Conservation (phyloP, 1,284 basidiomycete species). For the Sporisorium iseilematis-ciliati region DNA sequence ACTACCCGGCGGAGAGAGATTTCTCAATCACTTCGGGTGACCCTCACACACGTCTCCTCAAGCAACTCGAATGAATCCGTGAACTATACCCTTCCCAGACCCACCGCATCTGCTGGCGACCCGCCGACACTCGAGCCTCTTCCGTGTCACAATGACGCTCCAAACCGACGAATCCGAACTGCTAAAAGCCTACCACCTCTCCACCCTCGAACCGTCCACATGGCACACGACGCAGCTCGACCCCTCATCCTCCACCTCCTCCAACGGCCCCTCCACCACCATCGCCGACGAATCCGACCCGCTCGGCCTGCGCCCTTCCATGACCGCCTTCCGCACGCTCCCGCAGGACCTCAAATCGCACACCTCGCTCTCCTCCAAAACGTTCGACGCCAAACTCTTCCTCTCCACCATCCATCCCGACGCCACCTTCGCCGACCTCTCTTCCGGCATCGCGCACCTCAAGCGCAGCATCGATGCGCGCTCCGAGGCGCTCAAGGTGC, state of each 20-base stretch:
- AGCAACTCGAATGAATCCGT: not conserved
- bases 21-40: no score
- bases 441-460: slow-evolving; percentile 69
- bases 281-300: slow-evolving; percentile 68
- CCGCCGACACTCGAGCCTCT: not conserved
- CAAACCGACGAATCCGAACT: slow-evolving; percentile 67
- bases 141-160: slow-evolving; percentile 40
- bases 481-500: slow-evolving; percentile 89
- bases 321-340: slow-evolving; percentile 69
- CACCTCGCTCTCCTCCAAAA: slow-evolving; percentile 78
- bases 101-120: not conserved
- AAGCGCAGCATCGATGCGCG: slow-evolving; percentile 70
- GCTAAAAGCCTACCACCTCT: slow-evolving; percentile 70
- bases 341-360: slow-evolving; percentile 52
- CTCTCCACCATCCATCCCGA: slow-evolving; percentile 92
- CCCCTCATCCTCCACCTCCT: slow-evolving; percentile 28
- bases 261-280: slow-evolving; percentile 29
- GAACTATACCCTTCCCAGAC: not conserved
- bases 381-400: slow-evolving; percentile 95
- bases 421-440: slow-evolving; percentile 91
- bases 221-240: slow-evolving; percentile 62
- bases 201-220: slow-evolving; percentile 67
- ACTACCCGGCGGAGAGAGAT: no score
- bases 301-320: slow-evolving; percentile 70
- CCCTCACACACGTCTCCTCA: no score